These are phyloP conservation scores for Beauveria brongniartii DNA, from an alignment of 2,329 filamentous ascomycete genomes.

Conservation along the genomic window DNA sequence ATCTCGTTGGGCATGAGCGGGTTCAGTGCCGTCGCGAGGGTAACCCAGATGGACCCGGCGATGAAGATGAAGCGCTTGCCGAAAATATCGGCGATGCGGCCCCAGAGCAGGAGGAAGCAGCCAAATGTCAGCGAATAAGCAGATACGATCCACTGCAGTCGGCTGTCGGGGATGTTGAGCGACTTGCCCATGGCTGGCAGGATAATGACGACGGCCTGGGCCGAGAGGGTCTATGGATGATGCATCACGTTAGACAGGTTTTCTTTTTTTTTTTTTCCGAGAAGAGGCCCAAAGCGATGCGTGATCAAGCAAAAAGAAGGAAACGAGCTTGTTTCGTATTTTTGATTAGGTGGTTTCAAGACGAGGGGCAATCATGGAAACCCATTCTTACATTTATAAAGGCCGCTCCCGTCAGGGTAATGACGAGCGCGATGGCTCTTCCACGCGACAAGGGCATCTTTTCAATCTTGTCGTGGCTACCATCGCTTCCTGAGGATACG, in stretches of 20 bases:
- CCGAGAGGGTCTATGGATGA: conserved; percentile 43
- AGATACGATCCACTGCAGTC: conserved; percentile 59
- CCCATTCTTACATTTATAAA: conserved; percentile 41
- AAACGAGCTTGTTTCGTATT: neutral
- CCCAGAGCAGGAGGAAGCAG: conserved; percentile 61
- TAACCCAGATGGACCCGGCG: conserved; percentile 55
- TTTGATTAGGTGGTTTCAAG: conserved; percentile 5
- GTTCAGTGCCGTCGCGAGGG: conserved; percentile 48
- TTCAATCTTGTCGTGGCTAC: conserved; percentile 13
- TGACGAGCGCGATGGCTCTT: conserved; percentile 46
- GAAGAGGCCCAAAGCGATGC: too few relatives aligned
- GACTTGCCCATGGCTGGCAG: conserved; percentile 52
- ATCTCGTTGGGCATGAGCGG: conserved; percentile 61
- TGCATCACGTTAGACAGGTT: conserved; percentile 1
- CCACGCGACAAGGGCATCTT: conserved; percentile 37
- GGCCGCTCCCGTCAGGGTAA: conserved; percentile 45
- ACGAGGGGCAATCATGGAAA: neutral
- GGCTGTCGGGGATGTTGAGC: conserved; percentile 47
- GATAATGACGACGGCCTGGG: conserved; percentile 53
- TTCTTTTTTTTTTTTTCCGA: too few relatives aligned
- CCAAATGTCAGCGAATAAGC: conserved; percentile 59
- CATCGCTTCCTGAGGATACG: neutral
- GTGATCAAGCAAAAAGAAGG: too few relatives aligned
- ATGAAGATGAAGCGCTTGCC: conserved; percentile 60
- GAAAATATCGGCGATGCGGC: conserved; percentile 58